Base-by-base conservation (phyloP, 2,329 filamentous ascomycete species). In the Ascochyta fabae region DNA sequence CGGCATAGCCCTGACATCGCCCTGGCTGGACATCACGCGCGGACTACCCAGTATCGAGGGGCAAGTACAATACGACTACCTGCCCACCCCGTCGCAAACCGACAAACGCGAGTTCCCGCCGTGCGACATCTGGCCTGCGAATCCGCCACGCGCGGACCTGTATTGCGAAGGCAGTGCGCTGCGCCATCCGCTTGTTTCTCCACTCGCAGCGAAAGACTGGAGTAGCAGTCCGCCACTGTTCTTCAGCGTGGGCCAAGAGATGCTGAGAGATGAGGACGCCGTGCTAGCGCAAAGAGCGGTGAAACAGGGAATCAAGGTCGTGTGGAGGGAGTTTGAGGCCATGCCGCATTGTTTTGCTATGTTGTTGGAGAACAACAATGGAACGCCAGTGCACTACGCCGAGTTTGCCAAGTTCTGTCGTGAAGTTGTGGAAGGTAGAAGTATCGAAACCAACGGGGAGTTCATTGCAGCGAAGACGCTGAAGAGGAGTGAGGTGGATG, bases 281-380 rank as follows among this genome's bases (percentile, higher is more conserved):
- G 84, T 85, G 48, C 69, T 91, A 2, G 88, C 87, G 0, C 74
- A 77, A 36, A 80, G 81, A 35, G 78, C 90, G 10, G 78, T 79
- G 15, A 60, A 66, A 7, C 84, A 89, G 41, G 86, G 84, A 5
- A 87, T 88, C 0, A 68, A 67, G 0, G 84, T 93, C 0, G 80
- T 85, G 3, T 89, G 87, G 66, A 85, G 90, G 70, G 85, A 91
- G 75, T 95, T 87, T 70, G 87, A 92, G 71, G 88, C 86, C 3
- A 94, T 94, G 90, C 89, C 91, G 49, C 90, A 93, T 75, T 86
- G 85, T 63, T 94, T 83, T 61, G 74, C 68, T 0, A 74, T 80
- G 74, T 56, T 82, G 51, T 56, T 81, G 4, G 77, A 78, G n/a
- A 53, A 61, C 1, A 50, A 74, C 3, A 44, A 60, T 3, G 72